Evolutionary conservation across 1,139 yeast genomes (phyloP).

Genomic region (Taphrina sp.): DNA sequence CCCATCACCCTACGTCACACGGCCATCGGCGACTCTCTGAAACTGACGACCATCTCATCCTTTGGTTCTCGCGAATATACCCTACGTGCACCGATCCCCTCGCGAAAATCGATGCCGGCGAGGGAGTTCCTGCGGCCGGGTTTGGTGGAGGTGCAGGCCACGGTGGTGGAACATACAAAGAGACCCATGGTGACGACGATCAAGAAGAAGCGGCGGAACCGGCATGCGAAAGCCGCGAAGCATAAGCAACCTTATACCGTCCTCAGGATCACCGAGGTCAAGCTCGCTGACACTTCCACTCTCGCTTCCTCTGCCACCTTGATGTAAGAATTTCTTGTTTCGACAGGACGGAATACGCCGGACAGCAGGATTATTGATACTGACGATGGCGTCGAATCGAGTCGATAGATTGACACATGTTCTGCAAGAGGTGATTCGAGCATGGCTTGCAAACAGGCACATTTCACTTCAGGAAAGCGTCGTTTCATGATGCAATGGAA

Average conservation of each 20-base stretch:
- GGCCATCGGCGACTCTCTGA: constrained; percentile 73
- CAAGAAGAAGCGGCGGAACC: constrained; percentile 71
- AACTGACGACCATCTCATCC: constrained; percentile 70
- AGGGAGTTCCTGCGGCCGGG: background rate
- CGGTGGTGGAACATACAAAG: constrained; percentile 80
- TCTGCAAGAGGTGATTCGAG: too few species aligned
- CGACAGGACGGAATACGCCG: too few species aligned
- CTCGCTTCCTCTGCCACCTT: too few species aligned
- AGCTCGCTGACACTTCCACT: too few species aligned
- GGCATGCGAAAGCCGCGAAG: constrained; percentile 75
- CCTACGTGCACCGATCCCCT: constrained; percentile 40
- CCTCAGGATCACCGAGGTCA: constrained; percentile 69
- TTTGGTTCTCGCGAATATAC: constrained; percentile 86
- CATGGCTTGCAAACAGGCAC: too few species aligned
- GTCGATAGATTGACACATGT: too few species aligned
- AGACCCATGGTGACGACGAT: constrained; percentile 72
- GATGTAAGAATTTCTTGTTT: too few species aligned
- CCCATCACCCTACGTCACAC: constrained; percentile 66
- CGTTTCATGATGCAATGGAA: too few species aligned
- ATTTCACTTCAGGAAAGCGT: too few species aligned
- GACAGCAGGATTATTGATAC: too few species aligned
- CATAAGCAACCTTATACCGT: constrained; percentile 81
- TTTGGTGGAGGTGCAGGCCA: constrained; percentile 49
- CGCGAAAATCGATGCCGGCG: background rate
- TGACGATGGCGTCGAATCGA: too few species aligned